These are phyloP conservation scores for Asterophora lycoperdoides DNA, from an alignment of 768 basidiomycete species.

Conservation along the genomic window DNA sequence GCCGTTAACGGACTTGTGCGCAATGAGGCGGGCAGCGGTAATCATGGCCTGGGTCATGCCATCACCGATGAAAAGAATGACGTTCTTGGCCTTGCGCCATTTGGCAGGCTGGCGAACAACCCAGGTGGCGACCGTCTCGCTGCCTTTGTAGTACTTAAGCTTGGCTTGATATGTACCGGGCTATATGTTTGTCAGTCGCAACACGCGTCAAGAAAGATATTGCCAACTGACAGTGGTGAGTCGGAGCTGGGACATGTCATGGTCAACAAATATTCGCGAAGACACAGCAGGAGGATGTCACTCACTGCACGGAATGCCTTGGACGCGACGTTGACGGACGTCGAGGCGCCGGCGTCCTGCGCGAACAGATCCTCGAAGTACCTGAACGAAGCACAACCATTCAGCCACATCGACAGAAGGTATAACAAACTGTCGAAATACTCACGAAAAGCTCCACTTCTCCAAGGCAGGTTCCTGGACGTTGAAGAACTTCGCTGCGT, in stretches of 20 bases:
- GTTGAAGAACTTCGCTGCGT: conserved; percentile 34
- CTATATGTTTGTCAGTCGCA: conserved; percentile 15
- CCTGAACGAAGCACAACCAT: conserved; percentile 16
- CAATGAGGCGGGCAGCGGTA: conserved; percentile 41
- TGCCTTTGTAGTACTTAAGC: conserved; percentile 31
- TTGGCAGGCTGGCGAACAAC: conserved; percentile 31
- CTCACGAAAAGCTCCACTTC: conserved; percentile 39
- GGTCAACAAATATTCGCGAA: not conserved
- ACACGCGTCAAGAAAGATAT: not conserved
- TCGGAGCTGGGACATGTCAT: conserved; percentile 19
- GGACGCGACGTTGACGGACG: conserved; percentile 37
- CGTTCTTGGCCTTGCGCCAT: conserved; percentile 38
- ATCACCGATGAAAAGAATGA: conserved; percentile 44
- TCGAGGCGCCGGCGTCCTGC: conserved; percentile 28
- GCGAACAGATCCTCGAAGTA: conserved; percentile 44
- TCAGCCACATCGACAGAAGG: not conserved
- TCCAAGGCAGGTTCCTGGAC: conserved; percentile 30
- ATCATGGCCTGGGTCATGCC: conserved; percentile 49
- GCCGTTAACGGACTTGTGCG: conserved; percentile 44
- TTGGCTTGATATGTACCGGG: conserved; percentile 38
- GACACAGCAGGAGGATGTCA: conserved; percentile 2
- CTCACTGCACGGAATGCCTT: conserved; percentile 40
- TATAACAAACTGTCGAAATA: not conserved
- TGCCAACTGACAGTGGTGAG: conserved; percentile 22
- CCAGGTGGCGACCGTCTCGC: conserved; percentile 37